Percentiles rank a stretch among this genome's conserved stretches.
phyloP scores from a whole-genome alignment of 805 yeast genomes.

The Ogataea thermomethanolica region DNA sequence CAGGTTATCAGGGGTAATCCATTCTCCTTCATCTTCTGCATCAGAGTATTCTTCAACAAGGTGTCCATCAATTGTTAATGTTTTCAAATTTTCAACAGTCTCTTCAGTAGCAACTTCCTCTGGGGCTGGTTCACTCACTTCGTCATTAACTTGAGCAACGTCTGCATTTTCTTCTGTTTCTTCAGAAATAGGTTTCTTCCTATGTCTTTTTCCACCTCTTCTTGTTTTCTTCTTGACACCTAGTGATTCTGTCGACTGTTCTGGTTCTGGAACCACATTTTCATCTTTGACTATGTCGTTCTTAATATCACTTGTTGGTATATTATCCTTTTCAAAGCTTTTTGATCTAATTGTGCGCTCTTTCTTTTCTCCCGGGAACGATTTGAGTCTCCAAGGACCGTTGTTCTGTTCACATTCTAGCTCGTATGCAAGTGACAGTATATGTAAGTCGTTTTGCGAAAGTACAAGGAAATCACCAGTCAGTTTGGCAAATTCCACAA shows the following conservation, averaged over 20 bases:
- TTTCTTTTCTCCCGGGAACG: slow-evolving; percentile 61
- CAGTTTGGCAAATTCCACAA: slow-evolving; percentile 69
- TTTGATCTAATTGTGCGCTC: slow-evolving; percentile 16
- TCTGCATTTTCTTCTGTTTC: slow-evolving; percentile 3
- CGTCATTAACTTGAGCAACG: slow-evolving; percentile 13
- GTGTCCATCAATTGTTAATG: slow-evolving; percentile 15
- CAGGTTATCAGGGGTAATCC: slow-evolving; percentile 91
- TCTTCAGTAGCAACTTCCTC: neutral
- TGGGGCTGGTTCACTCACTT: neutral
- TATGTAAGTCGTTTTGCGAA: slow-evolving; percentile 87
- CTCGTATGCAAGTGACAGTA: slow-evolving; percentile 88
- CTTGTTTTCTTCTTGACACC: slow-evolving; percentile 44
- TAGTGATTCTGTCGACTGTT: slow-evolving; percentile 3
- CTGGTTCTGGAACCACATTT: slow-evolving; percentile 5
- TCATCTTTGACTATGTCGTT: slow-evolving; percentile 10
- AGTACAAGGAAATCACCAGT: slow-evolving; percentile 92
- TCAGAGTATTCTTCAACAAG: slow-evolving; percentile 49
- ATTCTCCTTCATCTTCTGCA: slow-evolving; percentile 78
- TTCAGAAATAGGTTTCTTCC: slow-evolving; percentile 39
- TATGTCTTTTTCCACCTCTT: slow-evolving; percentile 65
- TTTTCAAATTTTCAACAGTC: neutral
- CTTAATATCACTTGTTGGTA: slow-evolving; percentile 1
- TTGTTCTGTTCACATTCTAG: slow-evolving; percentile 66
- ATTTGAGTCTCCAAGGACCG: slow-evolving; percentile 70
- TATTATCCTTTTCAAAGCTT: slow-evolving; percentile 8